Evolutionary conservation across 2,329 filamentous ascomycete species (phyloP), one percentile per base, ranked within the genome.

Genomic region (Moelleriella libera): DNA sequence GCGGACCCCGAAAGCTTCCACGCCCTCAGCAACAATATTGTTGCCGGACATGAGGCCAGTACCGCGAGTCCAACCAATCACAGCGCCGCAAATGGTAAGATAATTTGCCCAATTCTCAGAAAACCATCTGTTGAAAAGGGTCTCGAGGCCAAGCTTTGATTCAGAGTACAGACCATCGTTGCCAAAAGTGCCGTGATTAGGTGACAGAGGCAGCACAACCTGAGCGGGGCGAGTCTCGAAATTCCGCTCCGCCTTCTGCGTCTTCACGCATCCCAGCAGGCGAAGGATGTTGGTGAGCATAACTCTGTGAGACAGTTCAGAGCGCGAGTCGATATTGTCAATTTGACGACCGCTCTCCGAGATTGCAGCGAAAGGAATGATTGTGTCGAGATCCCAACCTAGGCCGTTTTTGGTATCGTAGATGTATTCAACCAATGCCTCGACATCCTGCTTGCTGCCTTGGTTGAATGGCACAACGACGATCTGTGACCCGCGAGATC

Each of bases 381-480:
- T 83, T 63, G 83, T 95, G 68, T 98, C 92, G 39, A 98, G 78
- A 67, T 98, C 92, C 92, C 94, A 98, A 54, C 92, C 92, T 8
- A 98, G 83, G 53, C 94, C 94, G 62, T 83, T 89, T 82, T 97
- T 98, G 53, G 84, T 67, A 62, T 97, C 90, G 64, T 96, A 98
- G 62, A 98, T 94, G 72, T 97, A 98, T 51, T 96, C 78, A 46
- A 98, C 75, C 6, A 98, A 76, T 44, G 88, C 88, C 65, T 97
- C 88, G 37, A 96, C 86, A 63, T 98, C 92, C 65, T 97, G 90
- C 71, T 96, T 94, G 72, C 90, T 97, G 53, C 90, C 92, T 66
- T 96, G 89, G 68, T 98, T 98, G 79, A 98, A 98, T 45, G 94
- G 92, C 48, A 97, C 94, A 48, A 98, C 92, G 41, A 98, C 88